A percentile compares a stretch with the other conserved stretches of the same genome.
These are phyloP conservation scores for Bacterosira constricta DNA, from an alignment of 108 stramenopile species.

Conservation along the genomic window DNA sequence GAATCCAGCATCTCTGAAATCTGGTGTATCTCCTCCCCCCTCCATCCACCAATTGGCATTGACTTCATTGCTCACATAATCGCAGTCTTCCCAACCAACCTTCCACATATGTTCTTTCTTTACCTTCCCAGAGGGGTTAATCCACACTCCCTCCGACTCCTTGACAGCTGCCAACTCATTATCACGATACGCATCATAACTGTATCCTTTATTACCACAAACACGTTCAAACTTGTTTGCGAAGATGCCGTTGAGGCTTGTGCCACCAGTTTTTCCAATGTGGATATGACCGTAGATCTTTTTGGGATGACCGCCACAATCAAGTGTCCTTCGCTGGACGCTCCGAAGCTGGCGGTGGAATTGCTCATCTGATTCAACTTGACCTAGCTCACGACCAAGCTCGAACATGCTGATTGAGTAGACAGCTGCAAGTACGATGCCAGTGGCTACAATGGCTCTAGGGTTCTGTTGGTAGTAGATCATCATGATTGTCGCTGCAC, in stretches of 20 bases:
- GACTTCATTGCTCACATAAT: slow-evolving; percentile 17
- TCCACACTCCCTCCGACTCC: too few species aligned
- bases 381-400: too few species aligned
- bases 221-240: slow-evolving; percentile 33
- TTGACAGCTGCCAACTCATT: slow-evolving; percentile 11
- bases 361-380: too few species aligned
- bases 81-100: not conserved
- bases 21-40: not conserved
- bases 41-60: slow-evolving; percentile 34
- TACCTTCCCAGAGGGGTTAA: too few species aligned
- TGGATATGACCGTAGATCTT: slow-evolving; percentile 32
- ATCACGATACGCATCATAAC: slow-evolving; percentile 8
- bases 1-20: not conserved
- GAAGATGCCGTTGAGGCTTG: slow-evolving; percentile 18
- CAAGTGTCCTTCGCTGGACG: too few species aligned
- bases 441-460: too few species aligned
- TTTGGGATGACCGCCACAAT: not conserved
- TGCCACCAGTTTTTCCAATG: slow-evolving; percentile 45
- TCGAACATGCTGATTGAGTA: too few species aligned
- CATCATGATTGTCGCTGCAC: too few species aligned
- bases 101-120: not conserved
- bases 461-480: too few species aligned
- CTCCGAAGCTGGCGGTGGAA: too few species aligned
- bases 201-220: slow-evolving; percentile 43
- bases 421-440: too few species aligned